Percentiles rank a stretch among this genome's conserved stretches.
These are phyloP conservation scores for Carex myosuroides DNA, from an alignment of 176 grass and related monocot species.

Conservation along the genomic window DNA sequence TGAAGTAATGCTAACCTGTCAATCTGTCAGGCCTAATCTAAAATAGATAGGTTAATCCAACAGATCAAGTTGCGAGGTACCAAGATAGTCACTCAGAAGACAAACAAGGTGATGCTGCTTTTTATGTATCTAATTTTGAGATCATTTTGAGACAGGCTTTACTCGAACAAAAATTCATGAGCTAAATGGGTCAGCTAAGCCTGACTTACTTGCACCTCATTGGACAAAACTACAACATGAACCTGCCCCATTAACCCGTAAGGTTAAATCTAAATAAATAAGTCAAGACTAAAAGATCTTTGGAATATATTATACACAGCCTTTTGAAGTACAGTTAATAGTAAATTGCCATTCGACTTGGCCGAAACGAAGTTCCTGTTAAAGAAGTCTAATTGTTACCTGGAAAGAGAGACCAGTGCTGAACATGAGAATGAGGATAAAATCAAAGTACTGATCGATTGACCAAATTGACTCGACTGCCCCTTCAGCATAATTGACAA, in stretches of 20 bases:
- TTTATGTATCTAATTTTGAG: neutral
- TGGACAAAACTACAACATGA: neutral
- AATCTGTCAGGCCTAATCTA: neutral
- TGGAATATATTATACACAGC: neutral
- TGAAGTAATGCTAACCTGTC: neutral
- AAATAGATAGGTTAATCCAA: neutral
- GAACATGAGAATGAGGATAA: conserved; percentile 89
- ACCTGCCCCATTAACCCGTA: neutral
- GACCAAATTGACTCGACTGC: conserved; percentile 97
- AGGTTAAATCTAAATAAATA: neutral
- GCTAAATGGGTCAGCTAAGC: neutral
- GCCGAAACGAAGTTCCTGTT: neutral
- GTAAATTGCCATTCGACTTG: neutral
- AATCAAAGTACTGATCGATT: conserved; percentile 97
- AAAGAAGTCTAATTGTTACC: conserved; percentile 30
- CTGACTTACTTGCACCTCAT: neutral
- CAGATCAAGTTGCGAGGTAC: neutral
- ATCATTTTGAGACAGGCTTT: neutral
- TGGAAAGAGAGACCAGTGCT: conserved; percentile 96
- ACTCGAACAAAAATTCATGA: neutral
- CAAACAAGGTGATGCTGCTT: neutral
- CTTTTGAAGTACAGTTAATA: neutral
- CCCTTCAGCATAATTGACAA: conserved; percentile 91
- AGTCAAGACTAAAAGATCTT: neutral
- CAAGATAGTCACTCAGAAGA: neutral